Base-by-base conservation (phyloP, 1,284 basidiomycete species). In the Somion occarium region DNA sequence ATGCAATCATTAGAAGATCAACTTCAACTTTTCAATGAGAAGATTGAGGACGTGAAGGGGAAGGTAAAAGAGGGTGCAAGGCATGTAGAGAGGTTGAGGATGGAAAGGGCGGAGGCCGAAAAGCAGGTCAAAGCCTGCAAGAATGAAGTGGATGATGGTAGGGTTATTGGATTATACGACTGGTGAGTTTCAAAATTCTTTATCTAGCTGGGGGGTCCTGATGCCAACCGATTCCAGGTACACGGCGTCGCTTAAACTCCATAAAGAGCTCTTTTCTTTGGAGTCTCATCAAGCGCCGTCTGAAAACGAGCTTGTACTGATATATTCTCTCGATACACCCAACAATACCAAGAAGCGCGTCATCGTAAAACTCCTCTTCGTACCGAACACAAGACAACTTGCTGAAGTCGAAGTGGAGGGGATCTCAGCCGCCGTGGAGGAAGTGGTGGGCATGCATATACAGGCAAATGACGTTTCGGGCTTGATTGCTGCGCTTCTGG, bases 1-100 rank as follows among this genome's bases (percentile, higher is more conserved):
- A 88, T 93, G 79, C 84, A 91, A 61, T 68, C 65, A n/a, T 69
- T 89, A 26, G 82, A 80, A 41, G 84, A 87, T 44, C 73, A 82
- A 46, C 66, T 79, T 7, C 73, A 75, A 44, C 57, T 59, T 9
- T 60, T 76, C 19, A 73, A 73, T 19, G 62, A 64, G 38, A 64
- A 64, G 46, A 73, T 85, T n/a, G 78, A 80, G 18, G 69, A 66
- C 3, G 71, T 80, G 15, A 81, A 84, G 58, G 78, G 78, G 23
- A 70, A 71, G 22, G 68, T 91, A 20, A 84, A 85, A 59, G 66
- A 64, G 2, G 75, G 73, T 15, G 76, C 79, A 24, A 70, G 79
- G 25, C 82, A 87, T 49, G 67, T 88, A 23, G 85, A 90, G 63
- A 73, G 73, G 41, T 64, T 90, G 49, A 75, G 82, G 44, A 69